Conservation (phyloP, 148 eudicot genomes). For the Rhododendron vialii region DNA sequence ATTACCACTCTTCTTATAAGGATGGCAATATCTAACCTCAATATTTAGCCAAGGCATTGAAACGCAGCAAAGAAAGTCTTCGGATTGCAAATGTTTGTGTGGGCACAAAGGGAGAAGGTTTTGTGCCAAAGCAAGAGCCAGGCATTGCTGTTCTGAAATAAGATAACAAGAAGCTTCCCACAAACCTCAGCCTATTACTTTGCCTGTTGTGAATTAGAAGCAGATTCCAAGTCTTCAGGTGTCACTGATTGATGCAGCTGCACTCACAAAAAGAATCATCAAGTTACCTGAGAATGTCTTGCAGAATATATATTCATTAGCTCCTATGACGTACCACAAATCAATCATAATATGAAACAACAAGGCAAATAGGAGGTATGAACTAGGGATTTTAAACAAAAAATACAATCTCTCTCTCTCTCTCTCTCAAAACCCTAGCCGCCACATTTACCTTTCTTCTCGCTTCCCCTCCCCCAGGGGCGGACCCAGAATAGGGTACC, state of each 20-base stretch:
- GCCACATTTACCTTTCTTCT: too few relatives aligned
- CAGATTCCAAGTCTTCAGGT: slow-evolving; percentile 3
- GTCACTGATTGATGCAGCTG: slow-evolving; percentile 8
- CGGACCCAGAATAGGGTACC: too few relatives aligned
- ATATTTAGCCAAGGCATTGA: too few relatives aligned
- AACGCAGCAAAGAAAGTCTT: not conserved
- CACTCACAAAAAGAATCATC: not conserved
- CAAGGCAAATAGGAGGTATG: not conserved
- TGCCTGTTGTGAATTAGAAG: not conserved
- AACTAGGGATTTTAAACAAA: too few relatives aligned
- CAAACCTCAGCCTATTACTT: not conserved
- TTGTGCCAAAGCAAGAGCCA: not conserved
- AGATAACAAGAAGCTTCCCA: not conserved
- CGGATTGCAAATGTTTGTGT: not conserved
- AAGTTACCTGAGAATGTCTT: not conserved
- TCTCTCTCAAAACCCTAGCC: too few relatives aligned
- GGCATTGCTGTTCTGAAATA: not conserved
- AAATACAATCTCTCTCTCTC: too few relatives aligned
- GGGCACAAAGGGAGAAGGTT: not conserved
- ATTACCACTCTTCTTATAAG: too few relatives aligned
- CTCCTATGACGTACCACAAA: not conserved
- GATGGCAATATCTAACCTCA: too few relatives aligned
- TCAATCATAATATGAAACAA: not conserved
- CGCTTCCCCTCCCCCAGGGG: too few relatives aligned
- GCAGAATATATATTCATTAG: not conserved